Percentiles rank a stretch among this genome's conserved stretches.
These are phyloP conservation scores for Dimocarpus longan DNA, from an alignment of 345 rosid species.

Conservation along the genomic window DNA sequence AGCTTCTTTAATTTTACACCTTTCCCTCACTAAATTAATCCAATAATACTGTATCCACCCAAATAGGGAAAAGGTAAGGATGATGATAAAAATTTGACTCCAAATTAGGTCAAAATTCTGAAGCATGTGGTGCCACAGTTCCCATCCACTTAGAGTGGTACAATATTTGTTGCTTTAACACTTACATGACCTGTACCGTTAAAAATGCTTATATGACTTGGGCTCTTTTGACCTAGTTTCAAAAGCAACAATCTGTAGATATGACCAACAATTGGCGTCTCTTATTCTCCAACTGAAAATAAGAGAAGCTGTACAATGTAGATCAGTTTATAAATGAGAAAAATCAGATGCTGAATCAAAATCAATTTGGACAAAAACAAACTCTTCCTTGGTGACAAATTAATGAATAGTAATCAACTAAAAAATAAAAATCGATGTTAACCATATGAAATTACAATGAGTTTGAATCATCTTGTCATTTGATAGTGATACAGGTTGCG, in stretches of 20 bases:
- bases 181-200: neutral
- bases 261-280: neutral
- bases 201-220: neutral
- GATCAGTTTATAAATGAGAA: too few relatives aligned
- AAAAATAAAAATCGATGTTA: too few relatives aligned
- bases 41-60: conserved; percentile 15
- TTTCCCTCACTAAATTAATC: conserved; percentile 7
- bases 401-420: too few relatives aligned
- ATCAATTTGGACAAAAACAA: neutral
- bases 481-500: too few relatives aligned
- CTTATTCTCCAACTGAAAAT: neutral
- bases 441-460: neutral
- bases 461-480: too few relatives aligned
- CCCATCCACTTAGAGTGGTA: neutral
- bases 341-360: neutral
- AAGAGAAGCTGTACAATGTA: too few relatives aligned
- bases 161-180: neutral
- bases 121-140: neutral
- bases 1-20: conserved; percentile 2
- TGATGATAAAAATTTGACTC: conserved; percentile 21
- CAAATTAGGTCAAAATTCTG: conserved; percentile 2
- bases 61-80: neutral
- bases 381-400: neutral
- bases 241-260: neutral
- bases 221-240: neutral